Evolutionary conservation across 2,329 filamentous ascomycete genomes (phyloP), one percentile per base, ranked within the genome.

Genomic region (Phialemoniopsis sp.): DNA sequence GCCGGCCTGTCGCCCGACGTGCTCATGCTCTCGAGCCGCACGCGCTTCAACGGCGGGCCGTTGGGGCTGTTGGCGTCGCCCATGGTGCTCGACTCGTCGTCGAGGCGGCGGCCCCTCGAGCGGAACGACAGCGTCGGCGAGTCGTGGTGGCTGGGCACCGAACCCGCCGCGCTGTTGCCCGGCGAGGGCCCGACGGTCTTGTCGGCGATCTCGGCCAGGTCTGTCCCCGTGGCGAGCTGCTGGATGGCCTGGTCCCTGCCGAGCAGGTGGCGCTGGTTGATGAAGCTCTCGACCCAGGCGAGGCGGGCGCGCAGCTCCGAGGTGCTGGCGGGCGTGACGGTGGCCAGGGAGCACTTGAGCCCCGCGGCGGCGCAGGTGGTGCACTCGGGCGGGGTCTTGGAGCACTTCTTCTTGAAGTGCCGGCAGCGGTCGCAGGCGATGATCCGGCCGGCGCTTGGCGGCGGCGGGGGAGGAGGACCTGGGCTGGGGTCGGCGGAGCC

Each of bases 321-420:
- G 7, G 57, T 54, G 42, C 63, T 57, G 13, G 59, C 59, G 21
- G 54, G 54, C 28, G 51, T 52, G n/a, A 53, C 51, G 10, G 53
- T 46, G 4, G 52, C 49, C 29, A 53, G 53, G 9, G 53, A 55
- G 48, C 67, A 70, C 28, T 56, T 55, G 32, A 64, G 55, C 14
- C 62, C 64, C 9, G 64, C 60, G 21, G 52, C 57, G 34, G 57
- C 55, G 45, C 66, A 69, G 2, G 66, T 54, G 5, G 58, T 55
- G 47, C 67, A 70, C 13, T 54, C 53, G 17, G 60, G 66, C 44
- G 61, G 60, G 2, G 63, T 66, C 29, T 64, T 57, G 34, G 61
- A 67, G 47, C 67, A 70, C 41, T 63, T 67, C 55, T 70, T 70
- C 52, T 70, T 70, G 49, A 68, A 65, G 45, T 54, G 59, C 34